Evolutionary conservation across 2,329 filamentous ascomycete genomes (phyloP), one percentile per base, ranked within the genome.

Genomic region (Arthroderma uncinatum): DNA sequence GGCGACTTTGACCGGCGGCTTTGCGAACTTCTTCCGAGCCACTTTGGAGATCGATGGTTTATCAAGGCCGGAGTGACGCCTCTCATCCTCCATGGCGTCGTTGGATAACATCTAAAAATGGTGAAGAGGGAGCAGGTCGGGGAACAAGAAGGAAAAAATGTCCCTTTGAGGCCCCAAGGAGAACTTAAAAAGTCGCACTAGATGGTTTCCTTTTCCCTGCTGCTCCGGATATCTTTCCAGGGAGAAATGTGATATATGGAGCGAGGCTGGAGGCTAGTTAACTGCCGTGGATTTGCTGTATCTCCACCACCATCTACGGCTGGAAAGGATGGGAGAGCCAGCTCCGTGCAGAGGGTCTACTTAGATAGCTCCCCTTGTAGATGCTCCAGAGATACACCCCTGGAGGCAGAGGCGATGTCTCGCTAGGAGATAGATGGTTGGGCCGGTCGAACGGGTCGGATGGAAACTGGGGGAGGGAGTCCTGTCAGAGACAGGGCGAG

Each of bases 1-100:
- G 44, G 72, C 72, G 64, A 74, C 70, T 63, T 74, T 74, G 34
- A 74, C 72, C 40, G 72, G 72, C 21, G 72, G 72, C 66, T 74
- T 74, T 53, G 70, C 69, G 60, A 74, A 74, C 64, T 73, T 74
- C 67, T 71, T 73, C 61, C 59, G 56, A 3, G 54, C 30, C 16
- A 50, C 59, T 42, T 53, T 60, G 25, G 48, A 23, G 12, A 39
- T 40, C 9, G 56, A 44, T 10, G 47, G 7, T 21, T 40, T 60
- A 39, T 53, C 55, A 23, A 53, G 16, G 50, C 23, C n/a, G 10
- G 50, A 37, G 6, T 19, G 33, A 14, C 50, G 50, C 21, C 50
- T 36, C 37, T 53, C 44, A 30, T 33, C 44, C 19, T 50, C 44
- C 44, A 50, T 50, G 44, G 28, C 23, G 44, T 14, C 25, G 44